A percentile compares a stretch with the other conserved stretches of the same genome.
Evolutionary conservation across 208 protist species (phyloP).

Genomic region (Leishmania lainsoni): DNA sequence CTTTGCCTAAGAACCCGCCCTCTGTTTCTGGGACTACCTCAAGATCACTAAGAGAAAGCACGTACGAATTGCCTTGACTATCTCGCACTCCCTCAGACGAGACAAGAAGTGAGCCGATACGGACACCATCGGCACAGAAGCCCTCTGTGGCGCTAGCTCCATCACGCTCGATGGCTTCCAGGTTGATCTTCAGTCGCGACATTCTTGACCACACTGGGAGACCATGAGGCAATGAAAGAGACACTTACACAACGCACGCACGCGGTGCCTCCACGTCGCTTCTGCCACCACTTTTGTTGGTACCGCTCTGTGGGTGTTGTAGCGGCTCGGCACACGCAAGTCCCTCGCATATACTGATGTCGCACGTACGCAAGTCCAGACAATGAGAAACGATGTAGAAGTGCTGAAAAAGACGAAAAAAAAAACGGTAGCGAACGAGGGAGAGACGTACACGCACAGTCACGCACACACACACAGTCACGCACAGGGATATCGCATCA

Average conservation of each 20-base stretch:
- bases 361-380: background rate
- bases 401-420: background rate
- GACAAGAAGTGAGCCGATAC: slow-evolving; percentile 74
- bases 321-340: background rate
- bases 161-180: slow-evolving; percentile 69
- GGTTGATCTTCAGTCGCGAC: slow-evolving; percentile 71
- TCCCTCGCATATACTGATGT: background rate
- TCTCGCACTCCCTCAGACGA: slow-evolving; percentile 75
- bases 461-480: background rate
- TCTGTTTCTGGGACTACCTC: slow-evolving; percentile 48
- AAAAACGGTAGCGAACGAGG: background rate
- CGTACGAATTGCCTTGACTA: slow-evolving; percentile 54
- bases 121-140: slow-evolving; percentile 63
- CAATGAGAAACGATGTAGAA: background rate
- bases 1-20: slow-evolving; percentile 71
- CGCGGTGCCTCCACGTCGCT: background rate
- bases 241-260: background rate
- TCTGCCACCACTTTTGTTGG: background rate
- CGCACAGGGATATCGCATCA: background rate
- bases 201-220: slow-evolving; percentile 7
- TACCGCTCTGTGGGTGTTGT: background rate
- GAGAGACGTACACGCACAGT: background rate
- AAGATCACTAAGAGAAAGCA: slow-evolving; percentile 80
- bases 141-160: slow-evolving; percentile 42
- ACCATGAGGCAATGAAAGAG: background rate